Evolutionary conservation across 1,284 basidiomycete genomes (phyloP).

Genomic region (Ustilago vetiveriae): DNA sequence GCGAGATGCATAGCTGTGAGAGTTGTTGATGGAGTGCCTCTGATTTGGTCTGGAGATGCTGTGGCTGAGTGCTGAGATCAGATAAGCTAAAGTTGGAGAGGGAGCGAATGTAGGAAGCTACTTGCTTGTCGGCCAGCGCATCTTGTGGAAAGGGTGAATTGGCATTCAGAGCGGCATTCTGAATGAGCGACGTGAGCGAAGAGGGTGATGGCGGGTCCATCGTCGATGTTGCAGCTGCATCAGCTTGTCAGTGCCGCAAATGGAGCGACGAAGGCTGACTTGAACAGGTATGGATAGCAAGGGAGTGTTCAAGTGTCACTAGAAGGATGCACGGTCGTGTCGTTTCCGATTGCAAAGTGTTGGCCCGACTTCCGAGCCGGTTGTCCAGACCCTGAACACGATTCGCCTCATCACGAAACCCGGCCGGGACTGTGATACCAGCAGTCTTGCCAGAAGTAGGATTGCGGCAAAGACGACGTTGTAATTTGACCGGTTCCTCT

Average conservation of each 20-base stretch:
- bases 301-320: too few species aligned
- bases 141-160: slow-evolving; percentile 18
- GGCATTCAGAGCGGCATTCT: slow-evolving; percentile 8
- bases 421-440: slow-evolving; percentile 1
- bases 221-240: background rate
- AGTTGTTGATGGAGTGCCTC: slow-evolving; percentile 40
- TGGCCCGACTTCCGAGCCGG: slow-evolving; percentile 36
- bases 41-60: slow-evolving; percentile 33
- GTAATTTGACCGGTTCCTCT: slow-evolving; percentile 4
- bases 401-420: background rate
- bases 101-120: slow-evolving; percentile 36
- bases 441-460: too few species aligned
- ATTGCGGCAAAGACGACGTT: too few species aligned
- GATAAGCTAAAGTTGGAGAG: slow-evolving; percentile 42
- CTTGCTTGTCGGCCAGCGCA: slow-evolving; percentile 25
- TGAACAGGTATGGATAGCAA: too few species aligned
- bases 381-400: background rate
- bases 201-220: background rate
- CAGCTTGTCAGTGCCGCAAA: too few species aligned
- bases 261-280: too few species aligned
- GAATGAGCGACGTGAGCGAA: slow-evolving; percentile 25
- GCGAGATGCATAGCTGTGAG: slow-evolving; percentile 48
- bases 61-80: slow-evolving; percentile 38
- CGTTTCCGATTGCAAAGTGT: slow-evolving; percentile 15
- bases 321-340: slow-evolving; percentile 1